Evolutionary conservation across 257 asterid species (phyloP), one percentile per base, ranked within the genome.

Genomic region (Nicotiana attenuata): DNA sequence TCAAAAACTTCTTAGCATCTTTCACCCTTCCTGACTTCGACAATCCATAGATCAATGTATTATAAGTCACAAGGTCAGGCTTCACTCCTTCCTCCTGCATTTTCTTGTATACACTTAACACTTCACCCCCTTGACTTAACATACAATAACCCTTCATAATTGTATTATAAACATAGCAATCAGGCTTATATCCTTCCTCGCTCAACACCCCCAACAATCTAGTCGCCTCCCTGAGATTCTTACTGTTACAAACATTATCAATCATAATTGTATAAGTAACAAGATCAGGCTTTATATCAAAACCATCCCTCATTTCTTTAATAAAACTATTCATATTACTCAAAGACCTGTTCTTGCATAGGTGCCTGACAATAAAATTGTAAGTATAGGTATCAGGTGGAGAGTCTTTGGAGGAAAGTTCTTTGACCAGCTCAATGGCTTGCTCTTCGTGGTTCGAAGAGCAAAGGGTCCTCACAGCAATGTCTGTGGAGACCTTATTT

Each of bases 251-350:
- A 47, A 94, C 99, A 85, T 96, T 96, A 82, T 93, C 97, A 82
- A 96, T 96, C 98, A 96, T 92, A 65, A 96, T 94, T 19, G 99
- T 94, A 79, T 90, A 94, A 0, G 99, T 93, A n/a, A 96, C 94
- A 15, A 96, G 90, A 89, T 94, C 97, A 1, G 99, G 98, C 83
- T 94, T 92, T 57, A 96, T 82, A 73, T 86, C 87, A 15, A 91
- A 92, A 68, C 53, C 84, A 35, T 86, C 92, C 85, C 80, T 90
- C 99, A 96, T 92, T 81, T 96, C 97, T 41, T 81, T 76, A 31
- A 94, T 84, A 81, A 94, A 96, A 81, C 69, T 56, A 83, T 94
- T 86, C 78, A 88, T 92, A 65, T 82, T 80, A 86, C 89, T 84
- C 67, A 96, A 50, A 57, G 94, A 82, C 86, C 94, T 88, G 81